Percentiles rank a stretch among this genome's conserved stretches.
Conservation (phyloP, 1,284 basidiomycete genomes). For the Cryptococcus wingfieldii region DNA sequence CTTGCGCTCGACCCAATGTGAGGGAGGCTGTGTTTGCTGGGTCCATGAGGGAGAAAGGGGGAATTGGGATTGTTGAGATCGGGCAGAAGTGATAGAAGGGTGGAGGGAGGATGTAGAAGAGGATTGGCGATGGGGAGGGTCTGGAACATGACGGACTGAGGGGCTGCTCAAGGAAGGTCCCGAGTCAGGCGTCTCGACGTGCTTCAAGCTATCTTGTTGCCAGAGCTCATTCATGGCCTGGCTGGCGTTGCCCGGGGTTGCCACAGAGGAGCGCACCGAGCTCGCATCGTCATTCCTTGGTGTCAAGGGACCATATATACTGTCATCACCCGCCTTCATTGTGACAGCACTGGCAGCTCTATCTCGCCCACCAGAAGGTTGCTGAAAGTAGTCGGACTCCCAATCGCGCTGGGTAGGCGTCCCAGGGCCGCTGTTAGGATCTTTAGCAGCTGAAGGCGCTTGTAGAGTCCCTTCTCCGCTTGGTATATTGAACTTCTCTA, state of each 20-base stretch:
- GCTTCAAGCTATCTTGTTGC: conserved; percentile 1
- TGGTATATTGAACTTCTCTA: conserved; percentile 9
- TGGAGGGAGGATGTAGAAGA: conserved; percentile 23
- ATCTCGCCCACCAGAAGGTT: conserved; percentile 1
- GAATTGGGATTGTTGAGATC: conserved; percentile 5
- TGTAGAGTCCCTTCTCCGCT: not conserved
- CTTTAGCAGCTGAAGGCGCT: not conserved
- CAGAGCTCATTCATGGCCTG: not conserved
- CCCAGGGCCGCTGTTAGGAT: conserved; percentile 3
- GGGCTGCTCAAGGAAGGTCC: not conserved
- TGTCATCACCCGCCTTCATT: conserved; percentile 5
- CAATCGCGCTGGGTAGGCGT: conserved; percentile 16
- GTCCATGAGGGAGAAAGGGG: conserved; percentile 35
- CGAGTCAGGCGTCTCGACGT: not conserved
- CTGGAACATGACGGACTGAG: conserved; percentile 1
- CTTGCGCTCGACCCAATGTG: conserved; percentile 46
- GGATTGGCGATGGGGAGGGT: conserved; percentile 15
- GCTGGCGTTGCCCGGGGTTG: not conserved
- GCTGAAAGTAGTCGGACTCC: conserved; percentile 2
- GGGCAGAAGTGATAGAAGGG: conserved; percentile 13
- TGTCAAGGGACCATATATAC: not conserved
- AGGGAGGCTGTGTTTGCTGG: conserved; percentile 28
- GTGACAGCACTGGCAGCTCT: conserved; percentile 12
- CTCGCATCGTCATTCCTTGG: conserved; percentile 4
- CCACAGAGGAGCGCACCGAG: not conserved